These are phyloP conservation scores for Gracilaria gracilis DNA, from an alignment of 23 red algal genomes.

Conservation along the genomic window DNA sequence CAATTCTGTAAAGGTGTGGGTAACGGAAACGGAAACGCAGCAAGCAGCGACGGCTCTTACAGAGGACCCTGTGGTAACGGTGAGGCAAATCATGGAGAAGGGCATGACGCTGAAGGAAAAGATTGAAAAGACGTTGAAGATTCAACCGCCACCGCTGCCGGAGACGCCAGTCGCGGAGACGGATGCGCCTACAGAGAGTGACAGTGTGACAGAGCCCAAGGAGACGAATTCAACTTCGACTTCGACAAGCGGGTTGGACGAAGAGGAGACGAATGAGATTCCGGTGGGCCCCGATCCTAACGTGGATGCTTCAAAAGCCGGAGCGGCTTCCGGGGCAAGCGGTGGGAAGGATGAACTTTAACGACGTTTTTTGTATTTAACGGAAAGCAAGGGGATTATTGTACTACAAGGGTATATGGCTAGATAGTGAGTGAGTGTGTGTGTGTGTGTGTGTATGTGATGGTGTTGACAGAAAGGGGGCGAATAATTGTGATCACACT, in stretches of 20 bases:
- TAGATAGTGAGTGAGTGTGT: no score
- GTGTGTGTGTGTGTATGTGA: neutral
- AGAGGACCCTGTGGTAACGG: constrained; percentile 44
- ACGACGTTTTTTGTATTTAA: neutral
- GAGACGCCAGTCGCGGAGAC: neutral
- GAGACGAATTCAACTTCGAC: constrained; percentile 14
- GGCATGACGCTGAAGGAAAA: constrained; percentile 3
- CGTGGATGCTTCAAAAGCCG: constrained; percentile 1
- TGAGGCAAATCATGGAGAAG: constrained; percentile 52
- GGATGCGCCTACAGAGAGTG: neutral
- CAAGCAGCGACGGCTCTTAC: constrained; percentile 33
- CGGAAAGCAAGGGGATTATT: neutral
- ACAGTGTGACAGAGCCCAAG: neutral
- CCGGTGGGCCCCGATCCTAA: constrained; percentile 31
- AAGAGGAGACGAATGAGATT: neutral
- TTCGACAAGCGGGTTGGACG: neutral
- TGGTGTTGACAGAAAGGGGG: neutral
- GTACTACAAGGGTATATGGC: no score
- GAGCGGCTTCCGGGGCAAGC: constrained; percentile 22
- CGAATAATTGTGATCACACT: neutral
- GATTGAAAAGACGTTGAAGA: constrained; percentile 53
- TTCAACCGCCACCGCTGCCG: constrained; percentile 28
- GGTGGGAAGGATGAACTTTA: constrained; percentile 62
- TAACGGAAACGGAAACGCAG: neutral
- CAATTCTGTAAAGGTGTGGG: constrained; percentile 22